Evolutionary conservation across 768 basidiomycete genomes (phyloP).

Genomic region (Steccherinum ochraceum): DNA sequence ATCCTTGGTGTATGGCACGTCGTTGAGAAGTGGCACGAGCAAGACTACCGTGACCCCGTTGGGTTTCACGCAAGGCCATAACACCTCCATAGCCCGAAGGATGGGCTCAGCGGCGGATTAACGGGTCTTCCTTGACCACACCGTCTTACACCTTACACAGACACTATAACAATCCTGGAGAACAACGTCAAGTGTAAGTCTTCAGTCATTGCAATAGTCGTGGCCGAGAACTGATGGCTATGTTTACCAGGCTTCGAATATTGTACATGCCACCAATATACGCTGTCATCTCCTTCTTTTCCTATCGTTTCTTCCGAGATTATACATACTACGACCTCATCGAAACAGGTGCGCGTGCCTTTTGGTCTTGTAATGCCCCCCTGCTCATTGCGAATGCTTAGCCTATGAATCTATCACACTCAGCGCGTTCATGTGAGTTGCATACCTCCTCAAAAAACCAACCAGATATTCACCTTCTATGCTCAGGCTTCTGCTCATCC

Average conservation of each 20-base stretch:
- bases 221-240: not conserved
- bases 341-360: constrained; percentile 40
- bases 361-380: not conserved
- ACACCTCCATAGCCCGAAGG: no score
- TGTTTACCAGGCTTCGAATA: constrained; percentile 55
- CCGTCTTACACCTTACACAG: no score
- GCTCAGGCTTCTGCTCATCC: constrained; percentile 68
- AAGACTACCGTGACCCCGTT: no score
- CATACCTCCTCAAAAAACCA: not conserved
- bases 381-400: not conserved
- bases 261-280: constrained; percentile 83
- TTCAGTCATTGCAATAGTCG: not conserved
- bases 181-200: constrained; percentile 76
- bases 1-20: no score
- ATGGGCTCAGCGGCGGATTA: no score
- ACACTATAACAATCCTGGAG: constrained; percentile 60
- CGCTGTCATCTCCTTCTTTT: constrained; percentile 78
- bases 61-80: no score
- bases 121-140: no score
- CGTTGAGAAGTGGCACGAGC: no score
- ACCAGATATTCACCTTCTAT: not conserved
- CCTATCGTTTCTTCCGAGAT: constrained; percentile 75
- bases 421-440: constrained; percentile 79
- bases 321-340: constrained; percentile 61
- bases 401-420: constrained; percentile 61